Conservation (phyloP, 1,284 basidiomycete genomes). For the Fomitopsis palustris region DNA sequence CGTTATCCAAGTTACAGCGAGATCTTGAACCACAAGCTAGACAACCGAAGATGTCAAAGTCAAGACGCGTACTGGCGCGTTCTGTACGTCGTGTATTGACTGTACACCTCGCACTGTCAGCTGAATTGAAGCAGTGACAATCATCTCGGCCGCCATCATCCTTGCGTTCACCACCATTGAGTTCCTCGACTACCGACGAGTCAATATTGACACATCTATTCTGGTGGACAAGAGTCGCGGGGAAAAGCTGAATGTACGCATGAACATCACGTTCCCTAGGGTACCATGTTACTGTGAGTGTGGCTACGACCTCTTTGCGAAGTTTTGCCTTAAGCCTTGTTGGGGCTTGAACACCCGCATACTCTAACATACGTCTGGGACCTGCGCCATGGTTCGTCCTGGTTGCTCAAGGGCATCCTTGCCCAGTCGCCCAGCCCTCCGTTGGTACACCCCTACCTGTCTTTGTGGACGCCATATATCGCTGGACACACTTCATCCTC, state of each 20-base stretch:
- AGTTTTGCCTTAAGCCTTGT: neutral
- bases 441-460: too few relatives aligned
- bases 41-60: slow-evolving; percentile 98
- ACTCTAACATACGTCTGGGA: neutral
- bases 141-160: slow-evolving; percentile 91
- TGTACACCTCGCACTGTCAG: neutral
- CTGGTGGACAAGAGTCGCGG: slow-evolving; percentile 92
- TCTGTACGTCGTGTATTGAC: slow-evolving; percentile 64
- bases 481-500: neutral
- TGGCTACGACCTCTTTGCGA: neutral
- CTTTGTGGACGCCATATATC: too few relatives aligned
- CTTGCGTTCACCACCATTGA: slow-evolving; percentile 89
- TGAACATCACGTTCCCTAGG: slow-evolving; percentile 95
- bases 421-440: too few relatives aligned
- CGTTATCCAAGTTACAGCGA: slow-evolving; percentile 1
- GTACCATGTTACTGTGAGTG: slow-evolving; percentile 95
- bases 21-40: slow-evolving; percentile 38
- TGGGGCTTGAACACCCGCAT: neutral
- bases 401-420: too few relatives aligned
- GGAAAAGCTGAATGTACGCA: slow-evolving; percentile 87
- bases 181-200: slow-evolving; percentile 91
- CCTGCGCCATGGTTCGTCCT: neutral
- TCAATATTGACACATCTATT: slow-evolving; percentile 86
- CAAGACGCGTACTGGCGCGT: slow-evolving; percentile 90
- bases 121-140: slow-evolving; percentile 65